Base-by-base conservation (phyloP, 2,329 filamentous ascomycete genomes). In the Colletotrichum kahawae region DNA sequence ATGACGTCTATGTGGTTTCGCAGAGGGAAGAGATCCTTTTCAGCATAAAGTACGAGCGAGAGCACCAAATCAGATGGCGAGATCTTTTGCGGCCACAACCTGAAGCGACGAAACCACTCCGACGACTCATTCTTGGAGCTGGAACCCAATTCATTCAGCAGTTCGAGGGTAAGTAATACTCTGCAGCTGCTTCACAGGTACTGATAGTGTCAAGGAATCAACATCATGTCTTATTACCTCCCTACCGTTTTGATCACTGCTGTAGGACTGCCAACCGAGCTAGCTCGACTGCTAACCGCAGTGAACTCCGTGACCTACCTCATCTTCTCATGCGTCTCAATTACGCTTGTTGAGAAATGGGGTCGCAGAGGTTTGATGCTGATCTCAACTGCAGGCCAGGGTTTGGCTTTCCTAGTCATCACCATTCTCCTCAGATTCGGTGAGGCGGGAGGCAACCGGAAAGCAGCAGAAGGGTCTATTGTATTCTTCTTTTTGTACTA, bases 211-310 rank as follows among this genome's bases (percentile, higher is more conserved):
- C 16, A 29, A 75, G 79, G 79, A 0, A 77, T 78, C 62, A 81
- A 80, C 59, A 74, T 78, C 10, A 77, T 79, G 62, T 72, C 73
- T 6, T 79, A 79, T 54, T 82, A 81, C 43, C 78, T 90, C 0
- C 87, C 88, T 0, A 88, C 86, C 0, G 87, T 91, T 0, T 80
- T 90, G 0, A 90, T 89, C 62, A 78, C 86, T 16, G 88, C 43
- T 2, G 88, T 90, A 2, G 87, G 88, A 1, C 82, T 90, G 7
- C 81, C 81, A 2, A 86, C 90, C 62, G 84, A 7, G 43, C 84
- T 88, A 77, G 87, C 89, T 1, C 84, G 89, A 6, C 80, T 91
- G 0, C 82, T 91, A 6, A 86, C 88, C 0, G 88, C 88, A 0
- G 88, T 85, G 76, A 90, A 73, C 56, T 77, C 77, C 1, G 69